Evolutionary conservation across 495 filamentous ascomycete species (phyloP).

Genomic region (Letharia columbiana): DNA sequence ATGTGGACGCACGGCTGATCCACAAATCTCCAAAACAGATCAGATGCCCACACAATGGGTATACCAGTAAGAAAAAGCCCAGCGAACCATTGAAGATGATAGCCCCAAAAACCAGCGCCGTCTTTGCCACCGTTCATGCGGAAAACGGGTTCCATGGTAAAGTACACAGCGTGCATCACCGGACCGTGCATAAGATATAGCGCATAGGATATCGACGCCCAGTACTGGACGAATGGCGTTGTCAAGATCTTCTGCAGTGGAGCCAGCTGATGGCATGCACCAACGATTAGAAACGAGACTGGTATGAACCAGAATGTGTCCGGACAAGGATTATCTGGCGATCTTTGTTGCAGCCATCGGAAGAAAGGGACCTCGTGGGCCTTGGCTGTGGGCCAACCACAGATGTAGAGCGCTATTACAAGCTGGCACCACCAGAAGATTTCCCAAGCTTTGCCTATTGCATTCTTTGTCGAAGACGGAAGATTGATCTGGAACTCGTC

Average conservation of each 20-base stretch:
- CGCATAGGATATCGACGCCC: slow-evolving; percentile 43
- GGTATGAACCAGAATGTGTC: neutral
- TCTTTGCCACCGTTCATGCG: slow-evolving; percentile 33
- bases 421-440: slow-evolving; percentile 4
- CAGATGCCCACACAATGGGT: slow-evolving; percentile 37
- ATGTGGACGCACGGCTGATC: slow-evolving; percentile 40
- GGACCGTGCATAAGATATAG: slow-evolving; percentile 48
- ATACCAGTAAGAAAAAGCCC: slow-evolving; percentile 30
- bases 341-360: neutral
- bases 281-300: neutral
- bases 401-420: neutral
- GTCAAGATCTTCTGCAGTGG: neutral
- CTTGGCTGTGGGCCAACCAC: neutral
- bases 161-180: slow-evolving; percentile 38
- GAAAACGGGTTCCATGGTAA: slow-evolving; percentile 30
- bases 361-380: neutral
- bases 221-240: slow-evolving; percentile 31
- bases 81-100: slow-evolving; percentile 22
- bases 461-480: neutral
- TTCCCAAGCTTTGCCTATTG: neutral
- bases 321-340: neutral
- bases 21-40: slow-evolving; percentile 39
- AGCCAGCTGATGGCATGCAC: slow-evolving; percentile 6
- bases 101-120: slow-evolving; percentile 27
- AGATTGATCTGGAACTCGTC: neutral